Evolutionary conservation across 1,284 basidiomycete species (phyloP), one percentile per base, ranked within the genome.

Genomic region (Sanghuangporus weigelae): DNA sequence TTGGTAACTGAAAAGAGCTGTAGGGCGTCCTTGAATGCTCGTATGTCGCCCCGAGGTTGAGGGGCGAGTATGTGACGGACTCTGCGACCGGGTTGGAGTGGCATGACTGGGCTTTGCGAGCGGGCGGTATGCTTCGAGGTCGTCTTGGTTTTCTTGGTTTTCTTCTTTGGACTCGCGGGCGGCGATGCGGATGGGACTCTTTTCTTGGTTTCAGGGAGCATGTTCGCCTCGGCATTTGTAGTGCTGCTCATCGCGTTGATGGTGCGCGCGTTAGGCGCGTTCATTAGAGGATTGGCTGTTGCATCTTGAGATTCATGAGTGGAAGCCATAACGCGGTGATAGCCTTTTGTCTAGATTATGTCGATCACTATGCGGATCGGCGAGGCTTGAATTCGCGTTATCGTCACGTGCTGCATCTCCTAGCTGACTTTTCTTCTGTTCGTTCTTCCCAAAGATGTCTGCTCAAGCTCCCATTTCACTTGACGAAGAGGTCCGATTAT

Each of bases 401-500:
- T 31, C 26, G 5, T 21, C 10, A 21, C 23, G 16, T 23, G 48
- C 3, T 16, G 16, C 48, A 16, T n/a, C 21, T 4, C 14, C 48
- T 49, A 3, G 7, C 21, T 31, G 5, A 31, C 26, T 26, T 42
- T 2, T 12, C 40, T 46, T 16, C 21, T 46, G n/a, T n/a, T 46
- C 16, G 7, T n/a, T 46, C 44, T 46, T 46, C 7, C 2, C 16
- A 16, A 6, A n/a, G 21, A 63, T 63, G 61, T 44, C 54, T 39
- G 54, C 55, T 10, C 61, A 63, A 50, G 57, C 50, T 0, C 62
- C 63, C 19, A 74, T 89, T 51, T 87, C 84, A 31, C 79, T 94
- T 51, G 93, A 96, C 73, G 93, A 98, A 82, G 96, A 98, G 74
- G 94, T 91, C 12, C 85, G 94, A 53, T 81, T 98, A 16, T 95